Conservation (phyloP, 2,329 filamentous ascomycete genomes). For the Phoma herbarum region DNA sequence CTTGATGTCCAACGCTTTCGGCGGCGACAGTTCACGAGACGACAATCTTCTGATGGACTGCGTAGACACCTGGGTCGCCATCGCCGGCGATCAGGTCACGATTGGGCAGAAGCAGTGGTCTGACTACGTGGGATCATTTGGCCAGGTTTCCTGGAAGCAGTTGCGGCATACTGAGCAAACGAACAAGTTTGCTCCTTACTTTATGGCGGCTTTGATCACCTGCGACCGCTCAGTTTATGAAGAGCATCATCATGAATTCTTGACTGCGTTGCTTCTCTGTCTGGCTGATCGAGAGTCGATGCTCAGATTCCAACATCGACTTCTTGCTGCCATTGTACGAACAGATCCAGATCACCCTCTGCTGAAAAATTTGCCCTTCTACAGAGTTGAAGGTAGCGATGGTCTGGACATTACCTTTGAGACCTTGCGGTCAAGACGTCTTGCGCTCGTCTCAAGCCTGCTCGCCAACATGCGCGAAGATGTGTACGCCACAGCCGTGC, state of each 20-base stretch:
- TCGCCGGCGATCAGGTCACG: conserved; percentile 59
- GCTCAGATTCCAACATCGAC: conserved; percentile 67
- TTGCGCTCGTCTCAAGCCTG: conserved; percentile 64
- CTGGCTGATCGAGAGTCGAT: conserved; percentile 67
- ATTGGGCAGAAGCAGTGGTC: conserved; percentile 60
- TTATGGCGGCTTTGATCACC: conserved; percentile 53
- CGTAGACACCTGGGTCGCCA: conserved; percentile 64
- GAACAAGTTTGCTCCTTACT: conserved; percentile 57
- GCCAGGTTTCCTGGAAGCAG: conserved; percentile 60
- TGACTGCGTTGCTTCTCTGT: conserved; percentile 63
- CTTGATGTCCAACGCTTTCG: conserved; percentile 69
- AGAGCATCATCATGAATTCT: conserved; percentile 58
- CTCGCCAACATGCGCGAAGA: conserved; percentile 68
- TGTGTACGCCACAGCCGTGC: conserved; percentile 47
- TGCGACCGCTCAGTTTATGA: conserved; percentile 53
- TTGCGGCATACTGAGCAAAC: conserved; percentile 57
- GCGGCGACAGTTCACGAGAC: conserved; percentile 62
- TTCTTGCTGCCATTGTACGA: conserved; percentile 65
- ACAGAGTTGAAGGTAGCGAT: conserved; percentile 46
- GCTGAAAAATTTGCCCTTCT: conserved; percentile 67
- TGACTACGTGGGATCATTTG: conserved; percentile 64
- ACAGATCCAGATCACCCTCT: conserved; percentile 57
- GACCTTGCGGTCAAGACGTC: conserved; percentile 63
- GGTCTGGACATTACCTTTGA: conserved; percentile 59
- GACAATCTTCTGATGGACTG: conserved; percentile 62